Percentiles rank a stretch among this genome's conserved stretches.
Conservation (phyloP, 2,329 filamentous ascomycete genomes). For the Xylariaceae sp. region DNA sequence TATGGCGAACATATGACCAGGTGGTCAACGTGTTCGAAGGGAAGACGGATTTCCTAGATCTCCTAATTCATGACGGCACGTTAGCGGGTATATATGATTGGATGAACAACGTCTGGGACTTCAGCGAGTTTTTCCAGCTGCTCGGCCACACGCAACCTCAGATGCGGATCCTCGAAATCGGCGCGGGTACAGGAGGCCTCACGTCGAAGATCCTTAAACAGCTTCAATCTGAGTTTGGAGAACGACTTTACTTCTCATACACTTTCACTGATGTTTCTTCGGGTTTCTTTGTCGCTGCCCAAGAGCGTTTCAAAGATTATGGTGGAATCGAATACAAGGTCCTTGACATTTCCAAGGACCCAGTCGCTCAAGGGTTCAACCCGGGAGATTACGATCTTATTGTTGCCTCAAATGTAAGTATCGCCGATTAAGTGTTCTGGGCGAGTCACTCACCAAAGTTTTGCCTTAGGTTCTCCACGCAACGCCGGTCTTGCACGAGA, state of each 20-base stretch:
- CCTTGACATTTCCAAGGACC: not conserved
- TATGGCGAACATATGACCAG: too few species aligned
- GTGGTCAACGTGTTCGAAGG: too few species aligned
- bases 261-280: not conserved
- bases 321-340: conserved; percentile 7
- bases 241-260: not conserved
- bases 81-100: not conserved
- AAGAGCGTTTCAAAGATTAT: not conserved
- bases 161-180: not conserved
- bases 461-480: too few species aligned
- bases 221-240: not conserved
- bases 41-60: too few species aligned
- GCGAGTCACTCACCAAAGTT: too few species aligned
- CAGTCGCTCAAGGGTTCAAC: not conserved
- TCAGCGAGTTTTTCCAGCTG: not conserved
- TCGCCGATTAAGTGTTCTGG: too few species aligned
- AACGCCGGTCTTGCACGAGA: not conserved
- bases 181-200: not conserved
- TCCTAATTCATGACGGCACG: not conserved
- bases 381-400: not conserved
- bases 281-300: not conserved
- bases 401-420: not conserved
- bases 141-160: not conserved
- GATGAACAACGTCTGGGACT: not conserved
- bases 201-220: not conserved